Evolutionary conservation across 441 rosid species (phyloP).

Genomic region (Aquilaria agallochum): DNA sequence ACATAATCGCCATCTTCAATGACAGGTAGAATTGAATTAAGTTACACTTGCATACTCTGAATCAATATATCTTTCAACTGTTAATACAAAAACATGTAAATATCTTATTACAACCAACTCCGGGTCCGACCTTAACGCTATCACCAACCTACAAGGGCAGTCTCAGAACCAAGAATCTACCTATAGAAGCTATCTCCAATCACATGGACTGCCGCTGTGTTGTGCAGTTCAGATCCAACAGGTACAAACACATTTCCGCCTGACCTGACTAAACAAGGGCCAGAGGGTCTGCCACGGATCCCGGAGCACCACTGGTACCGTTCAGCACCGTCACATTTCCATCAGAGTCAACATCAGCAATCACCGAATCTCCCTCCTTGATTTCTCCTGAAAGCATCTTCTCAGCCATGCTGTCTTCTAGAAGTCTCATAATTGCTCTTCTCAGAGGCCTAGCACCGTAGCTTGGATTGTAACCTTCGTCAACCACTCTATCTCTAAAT

Average conservation of each 20-base stretch:
- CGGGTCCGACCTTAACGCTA: no score
- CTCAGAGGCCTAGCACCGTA: constrained; percentile 97
- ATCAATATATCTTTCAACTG: no score
- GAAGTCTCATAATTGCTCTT: constrained; percentile 93
- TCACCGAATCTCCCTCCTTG: constrained; percentile 93
- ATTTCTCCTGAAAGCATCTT: constrained; percentile 97
- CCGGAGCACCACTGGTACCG: constrained; percentile 66
- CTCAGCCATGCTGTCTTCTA: constrained; percentile 99
- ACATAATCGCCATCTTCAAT: no score
- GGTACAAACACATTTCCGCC: constrained; percentile 27
- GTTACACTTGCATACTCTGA: no score
- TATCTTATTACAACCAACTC: no score
- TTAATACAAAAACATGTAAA: no score
- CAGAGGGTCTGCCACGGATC: constrained; percentile 52
- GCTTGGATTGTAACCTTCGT: constrained; percentile 94
- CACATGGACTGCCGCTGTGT: no score
- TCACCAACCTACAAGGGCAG: no score
- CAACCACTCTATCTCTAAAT: constrained; percentile 86
- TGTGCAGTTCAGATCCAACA: neutral
- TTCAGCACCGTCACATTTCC: constrained; percentile 87
- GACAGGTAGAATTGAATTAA: no score
- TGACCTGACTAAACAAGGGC: constrained; percentile 35
- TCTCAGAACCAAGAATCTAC: no score
- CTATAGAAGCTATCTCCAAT: no score
- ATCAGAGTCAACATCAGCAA: constrained; percentile 80